Percentiles rank a stretch among this genome's conserved stretches.
Conservation (phyloP, 139 green algal genomes). For the Desmodesmus armatus region DNA sequence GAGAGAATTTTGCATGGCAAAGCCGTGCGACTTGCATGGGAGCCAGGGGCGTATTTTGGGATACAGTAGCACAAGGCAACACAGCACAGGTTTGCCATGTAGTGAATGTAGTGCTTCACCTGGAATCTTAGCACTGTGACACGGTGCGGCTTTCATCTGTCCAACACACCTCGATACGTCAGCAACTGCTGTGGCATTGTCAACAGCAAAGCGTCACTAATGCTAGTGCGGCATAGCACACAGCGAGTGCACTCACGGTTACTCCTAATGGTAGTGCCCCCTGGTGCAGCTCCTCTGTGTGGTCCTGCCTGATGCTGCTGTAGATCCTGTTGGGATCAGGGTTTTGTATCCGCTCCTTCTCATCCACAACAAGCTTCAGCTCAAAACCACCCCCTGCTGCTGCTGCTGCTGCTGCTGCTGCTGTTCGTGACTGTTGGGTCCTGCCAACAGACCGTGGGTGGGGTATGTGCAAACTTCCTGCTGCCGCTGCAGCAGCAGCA, state of each 20-base stretch:
- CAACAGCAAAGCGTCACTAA: too few species aligned
- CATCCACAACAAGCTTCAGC: constrained; percentile 41
- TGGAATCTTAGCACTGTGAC: too few species aligned
- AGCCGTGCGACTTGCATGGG: too few species aligned
- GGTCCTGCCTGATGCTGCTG: constrained; percentile 11
- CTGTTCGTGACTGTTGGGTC: not conserved
- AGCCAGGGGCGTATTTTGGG: too few species aligned
- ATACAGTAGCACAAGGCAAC: too few species aligned
- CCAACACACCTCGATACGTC: too few species aligned
- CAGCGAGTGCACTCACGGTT: not conserved
- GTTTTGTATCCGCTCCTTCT: constrained; percentile 15
- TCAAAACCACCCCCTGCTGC: constrained; percentile 2
- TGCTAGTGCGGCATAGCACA: not conserved
- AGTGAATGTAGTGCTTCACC: too few species aligned
- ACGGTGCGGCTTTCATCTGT: too few species aligned
- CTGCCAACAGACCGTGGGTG: not conserved
- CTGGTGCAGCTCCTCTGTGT: not conserved
- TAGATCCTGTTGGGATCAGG: constrained; percentile 15
- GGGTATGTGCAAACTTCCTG: not conserved
- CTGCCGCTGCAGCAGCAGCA: constrained; percentile 6
- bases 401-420: constrained; percentile 8
- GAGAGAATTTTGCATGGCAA: too few species aligned
- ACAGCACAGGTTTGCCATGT: too few species aligned
- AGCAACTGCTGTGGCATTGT: too few species aligned
- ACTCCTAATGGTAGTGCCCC: not conserved